These are phyloP conservation scores for Hypoxylon sp. DNA, from an alignment of 2,329 filamentous ascomycete genomes.

Conservation along the genomic window DNA sequence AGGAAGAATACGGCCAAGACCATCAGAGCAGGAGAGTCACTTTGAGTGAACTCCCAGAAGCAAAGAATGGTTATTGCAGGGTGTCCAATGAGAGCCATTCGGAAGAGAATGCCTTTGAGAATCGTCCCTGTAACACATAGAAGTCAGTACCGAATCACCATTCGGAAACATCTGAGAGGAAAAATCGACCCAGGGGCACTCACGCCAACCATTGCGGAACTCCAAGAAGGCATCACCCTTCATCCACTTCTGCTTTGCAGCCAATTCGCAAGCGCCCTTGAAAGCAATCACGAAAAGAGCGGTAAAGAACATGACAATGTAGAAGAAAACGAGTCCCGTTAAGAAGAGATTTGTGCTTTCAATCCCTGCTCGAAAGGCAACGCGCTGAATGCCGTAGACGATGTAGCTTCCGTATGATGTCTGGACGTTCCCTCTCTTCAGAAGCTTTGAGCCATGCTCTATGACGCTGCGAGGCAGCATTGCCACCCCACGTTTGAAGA, in stretches of 20 bases:
- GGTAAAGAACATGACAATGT: constrained; percentile 83
- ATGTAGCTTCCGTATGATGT: constrained; percentile 69
- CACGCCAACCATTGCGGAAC: constrained; percentile 91
- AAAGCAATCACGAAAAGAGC: constrained; percentile 80
- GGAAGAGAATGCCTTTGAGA: constrained; percentile 93
- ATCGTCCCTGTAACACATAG: constrained; percentile 70
- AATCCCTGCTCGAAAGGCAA: constrained; percentile 87
- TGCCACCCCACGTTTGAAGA: constrained; percentile 69
- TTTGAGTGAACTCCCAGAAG: constrained; percentile 91
- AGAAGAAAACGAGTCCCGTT: constrained; percentile 90
- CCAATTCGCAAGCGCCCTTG: constrained; percentile 84
- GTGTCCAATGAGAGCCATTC: constrained; percentile 89
- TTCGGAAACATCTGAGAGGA: neutral
- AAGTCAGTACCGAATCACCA: constrained; percentile 8
- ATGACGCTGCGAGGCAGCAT: constrained; percentile 63
- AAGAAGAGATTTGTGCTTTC: constrained; percentile 94
- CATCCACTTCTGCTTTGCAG: constrained; percentile 82
- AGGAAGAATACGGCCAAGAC: constrained; percentile 92
- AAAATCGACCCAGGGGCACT: constrained; percentile 29
- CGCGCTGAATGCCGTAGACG: constrained; percentile 88
- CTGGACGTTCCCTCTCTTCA: constrained; percentile 69
- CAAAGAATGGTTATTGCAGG: constrained; percentile 92
- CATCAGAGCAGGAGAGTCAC: constrained; percentile 87
- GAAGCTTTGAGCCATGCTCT: constrained; percentile 57
- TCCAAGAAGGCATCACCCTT: constrained; percentile 89